Conservation (phyloP, 768 basidiomycete genomes). For the Suillus spraguei region DNA sequence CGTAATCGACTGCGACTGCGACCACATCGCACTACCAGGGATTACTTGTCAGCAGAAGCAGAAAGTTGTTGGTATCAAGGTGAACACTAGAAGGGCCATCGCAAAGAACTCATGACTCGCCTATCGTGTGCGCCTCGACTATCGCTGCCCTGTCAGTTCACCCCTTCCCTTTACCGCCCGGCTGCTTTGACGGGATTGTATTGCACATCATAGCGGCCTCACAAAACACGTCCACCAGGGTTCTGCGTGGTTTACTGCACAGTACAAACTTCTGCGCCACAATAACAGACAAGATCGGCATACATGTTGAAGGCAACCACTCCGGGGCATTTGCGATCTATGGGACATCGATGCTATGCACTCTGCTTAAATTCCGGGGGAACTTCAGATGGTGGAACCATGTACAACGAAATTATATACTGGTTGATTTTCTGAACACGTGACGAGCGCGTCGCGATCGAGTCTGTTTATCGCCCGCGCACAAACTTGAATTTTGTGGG, state of each 20-base stretch:
- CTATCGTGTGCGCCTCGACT: neutral
- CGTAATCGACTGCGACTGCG: neutral
- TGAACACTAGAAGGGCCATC: neutral
- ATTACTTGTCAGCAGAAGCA: neutral
- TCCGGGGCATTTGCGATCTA: neutral
- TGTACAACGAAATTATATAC: no score
- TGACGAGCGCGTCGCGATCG: conserved; percentile 1
- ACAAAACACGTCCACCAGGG: neutral
- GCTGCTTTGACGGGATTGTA: neutral
- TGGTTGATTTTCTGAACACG: neutral
- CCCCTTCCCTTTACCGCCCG: neutral
- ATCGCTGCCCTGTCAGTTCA: neutral
- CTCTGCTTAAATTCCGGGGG: neutral
- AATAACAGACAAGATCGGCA: neutral
- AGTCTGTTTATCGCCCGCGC: neutral
- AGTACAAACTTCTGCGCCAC: neutral
- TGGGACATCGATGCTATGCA: no score
- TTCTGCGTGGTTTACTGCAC: neutral
- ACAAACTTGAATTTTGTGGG: no score
- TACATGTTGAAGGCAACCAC: neutral
- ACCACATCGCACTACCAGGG: neutral
- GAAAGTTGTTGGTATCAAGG: neutral
- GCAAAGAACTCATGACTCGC: neutral
- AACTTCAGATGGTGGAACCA: no score
- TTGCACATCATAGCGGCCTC: neutral